A percentile compares a stretch with the other conserved stretches of the same genome.
Conservation (phyloP, 1,139 yeast species). For the Candida frijolesensis region DNA sequence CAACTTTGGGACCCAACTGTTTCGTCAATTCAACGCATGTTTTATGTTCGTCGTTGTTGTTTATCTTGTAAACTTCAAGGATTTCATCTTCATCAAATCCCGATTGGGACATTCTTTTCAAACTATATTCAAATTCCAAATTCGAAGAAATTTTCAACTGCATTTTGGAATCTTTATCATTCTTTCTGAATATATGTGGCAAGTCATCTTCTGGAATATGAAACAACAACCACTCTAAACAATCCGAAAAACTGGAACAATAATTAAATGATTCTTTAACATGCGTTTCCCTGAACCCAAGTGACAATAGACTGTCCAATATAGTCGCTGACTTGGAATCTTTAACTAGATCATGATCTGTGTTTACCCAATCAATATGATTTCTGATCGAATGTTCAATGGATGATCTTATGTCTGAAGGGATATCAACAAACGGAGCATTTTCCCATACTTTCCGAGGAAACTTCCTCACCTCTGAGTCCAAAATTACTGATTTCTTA, state of each 20-base stretch:
- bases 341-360: conserved; percentile 15
- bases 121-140: conserved; percentile 38
- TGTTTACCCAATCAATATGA: conserved; percentile 56
- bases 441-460: conserved; percentile 68
- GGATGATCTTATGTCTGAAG: conserved; percentile 49
- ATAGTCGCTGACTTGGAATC: not conserved
- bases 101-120: conserved; percentile 59
- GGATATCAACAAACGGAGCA: conserved; percentile 57
- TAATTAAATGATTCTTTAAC: conserved; percentile 71
- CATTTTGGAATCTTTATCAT: conserved; percentile 49
- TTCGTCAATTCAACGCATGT: conserved; percentile 58
- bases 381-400: conserved; percentile 57
- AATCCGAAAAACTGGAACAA: conserved; percentile 52
- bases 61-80: conserved; percentile 44
- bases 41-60: conserved; percentile 47
- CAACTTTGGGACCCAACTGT: conserved; percentile 26
- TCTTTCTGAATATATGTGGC: conserved; percentile 57
- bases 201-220: conserved; percentile 94
- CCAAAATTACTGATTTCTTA: conserved; percentile 2
- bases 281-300: conserved; percentile 75
- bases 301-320: conserved; percentile 27
- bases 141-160: conserved; percentile 50
- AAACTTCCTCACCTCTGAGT: conserved; percentile 27
- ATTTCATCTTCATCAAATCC: conserved; percentile 75
- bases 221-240: conserved; percentile 81